Base-by-base conservation (phyloP, 148 eudicot genomes). In the Rhododendron simsii region DNA sequence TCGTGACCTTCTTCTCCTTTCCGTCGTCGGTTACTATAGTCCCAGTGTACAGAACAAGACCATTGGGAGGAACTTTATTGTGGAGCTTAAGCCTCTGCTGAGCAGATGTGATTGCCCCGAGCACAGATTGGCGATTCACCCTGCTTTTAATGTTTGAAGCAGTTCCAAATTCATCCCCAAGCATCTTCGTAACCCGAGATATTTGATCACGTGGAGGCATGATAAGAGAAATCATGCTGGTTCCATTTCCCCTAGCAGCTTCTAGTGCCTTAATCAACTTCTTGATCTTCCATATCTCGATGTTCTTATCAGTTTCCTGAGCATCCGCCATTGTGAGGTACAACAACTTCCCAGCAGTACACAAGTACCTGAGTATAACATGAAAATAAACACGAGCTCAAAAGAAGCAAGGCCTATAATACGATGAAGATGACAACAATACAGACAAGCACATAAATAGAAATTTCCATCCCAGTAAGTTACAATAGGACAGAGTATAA, bases 121-220 rank as follows among this genome's bases (percentile, higher is more conserved):
- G 74, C 61, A 84, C 86, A 3, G 86, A 87, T 78, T 87, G 86
- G n/a, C 89, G 89, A 84, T 87, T 87, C 44, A 87, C 89, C 75
- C 86, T 87, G 84, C 86, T 87, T 39, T 87, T 87, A 51, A 87
- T 87, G 39, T 87, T 87, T 21, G 86, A 87, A 73, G 89, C 89
- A 84, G 89, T 87, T 48, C 89, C 86, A 67, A 53, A 84, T 73
- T 87, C 89, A 78, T 87, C 86, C 12, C 86, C 89, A 59, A 87
- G 73, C 89, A 87, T 87, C 86, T 87, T 87, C 5, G 89, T 87
- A 69, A 84, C 89, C 44, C 89, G 86, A 73, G 89, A 84, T 61
- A 87, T 73, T 48, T 87, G 89, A 84, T 87, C 89, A 69, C 89
- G 86, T 41, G 89, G 89, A 84, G 89, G 89, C 86, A 87, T 87